Evolutionary conservation across 805 yeast species (phyloP), one percentile per base, ranked within the genome.

Genomic region (Candida vaughaniae): DNA sequence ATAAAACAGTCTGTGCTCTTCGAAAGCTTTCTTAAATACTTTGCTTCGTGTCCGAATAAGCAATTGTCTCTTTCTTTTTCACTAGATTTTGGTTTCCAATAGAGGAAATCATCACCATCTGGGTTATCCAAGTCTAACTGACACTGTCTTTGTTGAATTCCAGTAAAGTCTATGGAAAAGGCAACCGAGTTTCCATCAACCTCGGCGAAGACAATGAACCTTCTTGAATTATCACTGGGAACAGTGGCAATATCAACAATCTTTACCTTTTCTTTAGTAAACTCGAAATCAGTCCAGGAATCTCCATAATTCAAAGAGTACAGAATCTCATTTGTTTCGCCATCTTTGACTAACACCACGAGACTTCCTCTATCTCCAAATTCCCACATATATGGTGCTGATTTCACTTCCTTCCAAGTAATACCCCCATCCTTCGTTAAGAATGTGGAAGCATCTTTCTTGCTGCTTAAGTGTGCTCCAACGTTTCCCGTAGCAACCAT

Each of bases 361-460:
- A 93, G 74, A 1, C 95, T 81, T 12, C 99, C 99, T 46, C 87
- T 85, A 59, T 93, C 99, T 45, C 98, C 98, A 58, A 71, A 93
- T 60, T 90, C 98, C 98, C 98, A 93, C 77, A 84, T 83, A 49
- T 77, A 75, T 1, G 78, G 73, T 3, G 95, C 93, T 42, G 82
- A 78, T 41, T 63, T 71, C 19, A 91, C 66, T 59, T 87, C 95
- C 35, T 60, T 76, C 98, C 98, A 93, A 3, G 89, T 75, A 11
- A 79, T 64, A 40, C 99, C 99, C 2, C 93, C 99, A 62, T 93
- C 98, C n/a, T 74, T 69, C 3, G 95, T 80, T 43, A 93, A 61
- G 53, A 76, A 93, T 0, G 96, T 86, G 1, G 83, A 69, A 1
- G 82, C 73, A 16, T 39, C 39, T 6, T 47, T 33, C 32, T 80